Base-by-base conservation (phyloP, 2,329 filamentous ascomycete genomes). In the Boeremia lycopersici region DNA sequence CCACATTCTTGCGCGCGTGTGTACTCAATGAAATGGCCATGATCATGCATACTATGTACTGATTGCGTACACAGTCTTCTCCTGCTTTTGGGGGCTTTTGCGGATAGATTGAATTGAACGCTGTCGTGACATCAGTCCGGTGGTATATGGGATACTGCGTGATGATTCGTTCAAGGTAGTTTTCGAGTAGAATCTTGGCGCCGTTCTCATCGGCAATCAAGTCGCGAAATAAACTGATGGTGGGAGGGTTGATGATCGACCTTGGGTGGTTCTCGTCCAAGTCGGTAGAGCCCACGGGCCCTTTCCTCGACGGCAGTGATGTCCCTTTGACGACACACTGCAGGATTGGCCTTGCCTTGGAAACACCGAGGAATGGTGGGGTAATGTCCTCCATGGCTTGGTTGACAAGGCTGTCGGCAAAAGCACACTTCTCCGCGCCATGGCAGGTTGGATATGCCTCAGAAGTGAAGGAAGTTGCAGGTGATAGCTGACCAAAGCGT, bases 101-200 rank as follows among this genome's bases (percentile, higher is more conserved):
- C 36, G 68, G 57, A 44, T 71, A 73, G 36, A 74, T 69, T 30
- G 67, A 67, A 34, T 71, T 70, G 56, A 72, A 73, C 2, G 72
- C 70, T 25, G 62, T 66, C 0, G 63, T 70, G 2, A 74, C 66
- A 48, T 74, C 69, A 17, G 63, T 69, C 2, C 69, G 56, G 38
- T 74, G 71, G 40, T 73, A 74, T 28, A 74, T 74, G n/a, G 72
- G 72, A 50, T 73, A 73, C 50, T 73, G 71, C 6, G 71, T 70
- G 46, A 74, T 71, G 45, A 74, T 63, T 17, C 69, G 66, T 36
- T 72, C 66, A 17, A 72, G 55, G 46, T 73, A 74, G 48, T 68
- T 72, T 31, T 67, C 59, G 45, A 74, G 64, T 7, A 74, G 58
- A 35, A 68, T 69, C 30, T 62, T 65, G 36, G 72, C 72, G 8